Evolutionary conservation across 2,329 filamentous ascomycete genomes (phyloP).

Genomic region (Aureobasidium sp.): DNA sequence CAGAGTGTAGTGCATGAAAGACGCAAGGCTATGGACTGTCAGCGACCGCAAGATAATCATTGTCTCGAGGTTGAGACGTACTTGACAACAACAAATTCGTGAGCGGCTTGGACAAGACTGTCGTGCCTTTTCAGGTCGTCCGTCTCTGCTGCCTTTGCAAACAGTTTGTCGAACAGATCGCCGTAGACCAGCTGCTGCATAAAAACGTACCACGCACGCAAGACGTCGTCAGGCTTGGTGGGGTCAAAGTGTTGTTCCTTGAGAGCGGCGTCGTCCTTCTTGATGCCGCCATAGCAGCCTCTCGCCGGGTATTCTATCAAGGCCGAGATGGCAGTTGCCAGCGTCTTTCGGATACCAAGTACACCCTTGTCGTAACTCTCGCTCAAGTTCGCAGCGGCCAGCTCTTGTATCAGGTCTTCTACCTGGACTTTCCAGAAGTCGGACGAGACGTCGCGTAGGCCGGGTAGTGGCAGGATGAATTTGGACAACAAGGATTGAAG

Average conservation of each 20-base stretch:
- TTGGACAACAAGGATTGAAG: slow-evolving; percentile 61
- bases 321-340: slow-evolving; percentile 64
- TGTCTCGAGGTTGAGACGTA: slow-evolving; percentile 34
- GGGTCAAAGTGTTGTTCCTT: slow-evolving; percentile 48
- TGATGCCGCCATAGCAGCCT: slow-evolving; percentile 58
- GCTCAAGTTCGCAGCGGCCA: slow-evolving; percentile 63
- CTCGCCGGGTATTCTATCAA: slow-evolving; percentile 63
- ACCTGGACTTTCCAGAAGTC: slow-evolving; percentile 61
- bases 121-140: slow-evolving; percentile 59
- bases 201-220: slow-evolving; percentile 59
- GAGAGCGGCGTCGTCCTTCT: slow-evolving; percentile 30
- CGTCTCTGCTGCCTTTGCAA: slow-evolving; percentile 53
- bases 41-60: background rate
- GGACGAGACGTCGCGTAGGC: slow-evolving; percentile 53
- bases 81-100: slow-evolving; percentile 66
- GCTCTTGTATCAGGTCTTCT: slow-evolving; percentile 51
- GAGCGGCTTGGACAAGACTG: slow-evolving; percentile 54
- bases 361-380: slow-evolving; percentile 77
- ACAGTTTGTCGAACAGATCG: slow-evolving; percentile 57
- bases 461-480: slow-evolving; percentile 60
- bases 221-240: slow-evolving; percentile 53
- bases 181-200: slow-evolving; percentile 62
- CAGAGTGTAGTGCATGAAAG: slow-evolving; percentile 66
- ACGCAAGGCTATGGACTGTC: slow-evolving; percentile 53
- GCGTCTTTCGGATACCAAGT: slow-evolving; percentile 65